These are phyloP conservation scores for Ustilago crameri DNA, from an alignment of 1,284 basidiomycete species.

Conservation along the genomic window DNA sequence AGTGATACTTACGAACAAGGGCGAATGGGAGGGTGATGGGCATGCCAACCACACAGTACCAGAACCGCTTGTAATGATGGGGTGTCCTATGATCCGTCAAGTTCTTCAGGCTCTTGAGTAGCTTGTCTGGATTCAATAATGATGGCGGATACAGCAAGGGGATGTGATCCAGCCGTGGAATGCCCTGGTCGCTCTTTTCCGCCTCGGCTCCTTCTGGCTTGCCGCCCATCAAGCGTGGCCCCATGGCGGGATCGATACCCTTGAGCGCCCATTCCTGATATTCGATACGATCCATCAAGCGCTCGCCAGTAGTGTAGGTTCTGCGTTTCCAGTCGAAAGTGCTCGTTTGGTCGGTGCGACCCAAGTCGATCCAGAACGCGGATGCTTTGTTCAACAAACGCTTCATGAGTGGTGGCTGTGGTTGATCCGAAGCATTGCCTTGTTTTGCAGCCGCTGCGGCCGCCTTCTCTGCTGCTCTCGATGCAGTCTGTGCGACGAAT, in stretches of 20 bases:
- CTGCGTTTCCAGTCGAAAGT: constrained; percentile 63
- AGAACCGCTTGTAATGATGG: constrained; percentile 55
- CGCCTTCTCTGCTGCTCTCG: constrained; percentile 40
- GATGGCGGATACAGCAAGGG: constrained; percentile 60
- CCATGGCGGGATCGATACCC: constrained; percentile 60
- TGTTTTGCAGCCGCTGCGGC: constrained; percentile 27
- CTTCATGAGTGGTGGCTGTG: constrained; percentile 38
- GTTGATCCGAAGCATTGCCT: constrained; percentile 13
- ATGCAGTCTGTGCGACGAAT: constrained; percentile 57
- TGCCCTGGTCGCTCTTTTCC: constrained; percentile 4
- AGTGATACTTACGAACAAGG: constrained; percentile 50
- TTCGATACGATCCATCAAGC: constrained; percentile 65
- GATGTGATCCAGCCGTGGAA: constrained; percentile 39
- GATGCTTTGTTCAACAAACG: constrained; percentile 56
- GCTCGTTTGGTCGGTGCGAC: constrained; percentile 52
- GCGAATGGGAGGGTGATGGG: constrained; percentile 63
- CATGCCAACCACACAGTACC: constrained; percentile 60
- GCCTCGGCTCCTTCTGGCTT: constrained; percentile 11
- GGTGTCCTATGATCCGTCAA: constrained; percentile 54
- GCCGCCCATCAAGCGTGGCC: constrained; percentile 37
- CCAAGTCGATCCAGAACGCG: constrained; percentile 62
- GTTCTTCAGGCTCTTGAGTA: constrained; percentile 48
- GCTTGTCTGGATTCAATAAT: constrained; percentile 31
- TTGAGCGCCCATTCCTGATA: constrained; percentile 68
- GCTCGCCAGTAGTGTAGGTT: constrained; percentile 59